A percentile compares a stretch with the other conserved stretches of the same genome.
These are phyloP conservation scores for Monilinia aucupariae DNA, from an alignment of 2,329 filamentous ascomycete genomes.

Conservation along the genomic window DNA sequence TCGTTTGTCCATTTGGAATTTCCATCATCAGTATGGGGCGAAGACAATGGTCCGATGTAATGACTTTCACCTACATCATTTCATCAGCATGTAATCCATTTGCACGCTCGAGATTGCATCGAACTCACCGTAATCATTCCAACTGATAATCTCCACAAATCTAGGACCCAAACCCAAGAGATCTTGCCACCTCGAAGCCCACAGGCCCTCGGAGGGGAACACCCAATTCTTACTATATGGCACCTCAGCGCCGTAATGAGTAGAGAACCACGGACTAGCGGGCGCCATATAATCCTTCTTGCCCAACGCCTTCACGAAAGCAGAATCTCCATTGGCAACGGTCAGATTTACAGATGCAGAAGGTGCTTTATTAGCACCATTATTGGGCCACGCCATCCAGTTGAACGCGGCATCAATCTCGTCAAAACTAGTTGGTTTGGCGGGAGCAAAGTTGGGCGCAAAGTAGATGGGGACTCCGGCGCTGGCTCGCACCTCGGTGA, in stretches of 20 bases:
- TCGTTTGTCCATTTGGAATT: constrained; percentile 16
- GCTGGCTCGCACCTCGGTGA: constrained; percentile 37
- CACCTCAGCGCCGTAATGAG: constrained; percentile 13
- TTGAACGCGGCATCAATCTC: constrained; percentile 15
- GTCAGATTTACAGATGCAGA: background rate
- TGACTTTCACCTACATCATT: constrained; percentile 10
- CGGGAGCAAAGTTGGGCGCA: constrained; percentile 9
- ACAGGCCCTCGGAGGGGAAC: constrained; percentile 5
- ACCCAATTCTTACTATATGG: constrained; percentile 17
- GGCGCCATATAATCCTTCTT: constrained; percentile 8
- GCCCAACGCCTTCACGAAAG: background rate
- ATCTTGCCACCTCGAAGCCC: constrained; percentile 6
- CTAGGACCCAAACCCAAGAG: background rate
- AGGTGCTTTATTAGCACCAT: constrained; percentile 12
- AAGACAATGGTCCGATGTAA: constrained; percentile 11
- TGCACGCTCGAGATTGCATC: rapidly evolving
- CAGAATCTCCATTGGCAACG: background rate
- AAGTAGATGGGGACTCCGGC: constrained; percentile 24
- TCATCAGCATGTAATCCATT: background rate
- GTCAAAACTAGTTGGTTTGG: background rate
- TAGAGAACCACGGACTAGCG: constrained; percentile 12
- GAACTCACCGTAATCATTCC: constrained; percentile 17
- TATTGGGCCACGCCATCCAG: constrained; percentile 16
- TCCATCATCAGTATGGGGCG: constrained; percentile 12
- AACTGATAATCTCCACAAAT: constrained; percentile 12